phyloP scores from a whole-genome alignment of 192 early-diverging fungal genomes.

The Backusella tuberculispora region DNA sequence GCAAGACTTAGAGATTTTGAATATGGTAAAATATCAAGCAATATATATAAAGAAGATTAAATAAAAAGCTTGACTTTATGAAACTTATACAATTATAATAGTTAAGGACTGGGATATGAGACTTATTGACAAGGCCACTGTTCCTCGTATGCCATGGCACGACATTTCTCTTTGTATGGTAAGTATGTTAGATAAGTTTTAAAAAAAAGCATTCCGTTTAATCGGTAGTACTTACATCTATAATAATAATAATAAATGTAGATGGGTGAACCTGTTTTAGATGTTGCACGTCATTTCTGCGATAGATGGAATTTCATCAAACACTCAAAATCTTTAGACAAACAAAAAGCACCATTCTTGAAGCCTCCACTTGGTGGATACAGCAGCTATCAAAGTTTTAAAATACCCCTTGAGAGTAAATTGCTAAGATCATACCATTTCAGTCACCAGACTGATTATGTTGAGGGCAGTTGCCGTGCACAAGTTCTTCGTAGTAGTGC shows the following conservation, averaged over 20 bases:
- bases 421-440: slow-evolving; percentile 53
- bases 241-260: background rate
- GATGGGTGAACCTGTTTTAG: slow-evolving; percentile 74
- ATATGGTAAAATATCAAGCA: slow-evolving; percentile 35
- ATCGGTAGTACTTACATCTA: background rate
- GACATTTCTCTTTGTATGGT: slow-evolving; percentile 77
- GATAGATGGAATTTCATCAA: slow-evolving; percentile 91
- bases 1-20: slow-evolving; percentile 76
- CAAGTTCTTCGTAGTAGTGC: slow-evolving; percentile 72
- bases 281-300: slow-evolving; percentile 83
- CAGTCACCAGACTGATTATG: slow-evolving; percentile 50
- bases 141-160: slow-evolving; percentile 87
- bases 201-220: background rate
- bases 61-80: background rate
- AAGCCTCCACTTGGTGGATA: slow-evolving; percentile 52
- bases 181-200: background rate
- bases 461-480: slow-evolving; percentile 61
- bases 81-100: slow-evolving; percentile 17
- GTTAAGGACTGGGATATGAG: slow-evolving; percentile 51
- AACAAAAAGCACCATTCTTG: slow-evolving; percentile 64
- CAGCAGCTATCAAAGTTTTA: slow-evolving; percentile 26
- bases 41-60: background rate
- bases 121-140: slow-evolving; percentile 46
- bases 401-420: slow-evolving; percentile 50
- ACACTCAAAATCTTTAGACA: slow-evolving; percentile 61